Conservation (phyloP, 306 rosid species). For the Phaseolus lunatus region DNA sequence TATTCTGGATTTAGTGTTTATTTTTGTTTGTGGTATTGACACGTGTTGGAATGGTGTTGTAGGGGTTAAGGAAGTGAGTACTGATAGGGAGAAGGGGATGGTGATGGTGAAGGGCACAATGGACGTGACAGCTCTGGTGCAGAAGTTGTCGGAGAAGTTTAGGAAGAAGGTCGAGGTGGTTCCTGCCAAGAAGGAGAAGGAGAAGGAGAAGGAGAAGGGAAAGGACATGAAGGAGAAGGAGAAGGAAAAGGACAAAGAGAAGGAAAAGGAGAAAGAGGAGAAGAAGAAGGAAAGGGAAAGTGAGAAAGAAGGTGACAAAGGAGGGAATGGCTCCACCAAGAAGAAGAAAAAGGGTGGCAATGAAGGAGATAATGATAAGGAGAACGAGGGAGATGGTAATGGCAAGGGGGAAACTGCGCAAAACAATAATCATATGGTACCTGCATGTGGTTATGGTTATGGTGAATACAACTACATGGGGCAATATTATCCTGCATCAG, state of each 20-base stretch:
- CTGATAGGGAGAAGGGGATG: conserved; percentile 66
- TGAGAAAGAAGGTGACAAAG: conserved; percentile 5
- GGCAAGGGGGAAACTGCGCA: conserved; percentile 49
- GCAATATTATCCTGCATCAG: conserved; percentile 55
- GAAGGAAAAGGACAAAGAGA: conserved; percentile 45
- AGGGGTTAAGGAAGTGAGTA: conserved; percentile 57
- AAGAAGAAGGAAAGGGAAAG: conserved; percentile 52
- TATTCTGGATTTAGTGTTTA: not conserved
- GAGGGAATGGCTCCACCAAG: conserved; percentile 32
- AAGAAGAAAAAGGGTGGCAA: conserved; percentile 49
- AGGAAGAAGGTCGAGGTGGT: conserved; percentile 69
- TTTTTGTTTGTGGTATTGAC: not conserved
- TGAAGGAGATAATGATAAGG: conserved; percentile 21
- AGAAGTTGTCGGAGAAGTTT: conserved; percentile 52
- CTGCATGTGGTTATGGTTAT: conserved; percentile 41
- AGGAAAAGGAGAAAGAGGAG: conserved; percentile 22
- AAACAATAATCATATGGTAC: conserved; percentile 35
- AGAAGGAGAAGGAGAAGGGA: conserved; percentile 51
- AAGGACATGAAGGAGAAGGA: conserved; percentile 52
- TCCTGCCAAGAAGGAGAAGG: conserved; percentile 60
- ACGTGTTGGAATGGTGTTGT: not conserved
- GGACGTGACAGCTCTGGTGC: conserved; percentile 66
- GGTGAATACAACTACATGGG: conserved; percentile 47
- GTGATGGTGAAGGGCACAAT: conserved; percentile 69
- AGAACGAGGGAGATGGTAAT: not conserved